These are phyloP conservation scores for Eucalyptus coolabah DNA, from an alignment of 345 rosid genomes.

Conservation along the genomic window DNA sequence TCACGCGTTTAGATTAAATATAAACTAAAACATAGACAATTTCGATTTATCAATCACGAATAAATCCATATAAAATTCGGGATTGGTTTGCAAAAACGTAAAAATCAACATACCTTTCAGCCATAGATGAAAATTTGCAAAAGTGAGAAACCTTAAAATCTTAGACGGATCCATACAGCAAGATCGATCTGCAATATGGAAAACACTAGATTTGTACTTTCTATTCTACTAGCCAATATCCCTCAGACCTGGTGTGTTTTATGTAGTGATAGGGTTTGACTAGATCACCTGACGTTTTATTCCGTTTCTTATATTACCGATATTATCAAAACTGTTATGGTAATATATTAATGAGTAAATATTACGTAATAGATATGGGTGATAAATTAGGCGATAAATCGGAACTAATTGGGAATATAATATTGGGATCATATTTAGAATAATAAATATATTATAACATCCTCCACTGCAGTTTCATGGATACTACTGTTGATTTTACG, in stretches of 20 bases:
- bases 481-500: not conserved
- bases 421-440: too few relatives aligned
- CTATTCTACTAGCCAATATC: rapidly evolving
- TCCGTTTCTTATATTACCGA: rapidly evolving
- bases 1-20: not conserved
- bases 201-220: rapidly evolving
- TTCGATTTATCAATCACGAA: too few relatives aligned
- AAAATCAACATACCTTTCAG: rapidly evolving
- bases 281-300: rapidly evolving
- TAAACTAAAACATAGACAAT: too few relatives aligned
- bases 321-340: too few relatives aligned
- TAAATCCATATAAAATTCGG: rapidly evolving
- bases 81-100: rapidly evolving
- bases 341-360: too few relatives aligned
- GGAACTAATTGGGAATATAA: too few relatives aligned
- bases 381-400: too few relatives aligned
- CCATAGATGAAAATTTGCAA: too few relatives aligned
- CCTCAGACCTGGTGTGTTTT: rapidly evolving
- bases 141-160: too few relatives aligned
- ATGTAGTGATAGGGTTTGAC: rapidly evolving
- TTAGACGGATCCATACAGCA: rapidly evolving
- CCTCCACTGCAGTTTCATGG: not conserved
- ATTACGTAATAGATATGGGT: too few relatives aligned
- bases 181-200: rapidly evolving
- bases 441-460: not conserved